phyloP scores from a whole-genome alignment of 352 stramenopile genomes.

The Detonula confervacea region DNA sequence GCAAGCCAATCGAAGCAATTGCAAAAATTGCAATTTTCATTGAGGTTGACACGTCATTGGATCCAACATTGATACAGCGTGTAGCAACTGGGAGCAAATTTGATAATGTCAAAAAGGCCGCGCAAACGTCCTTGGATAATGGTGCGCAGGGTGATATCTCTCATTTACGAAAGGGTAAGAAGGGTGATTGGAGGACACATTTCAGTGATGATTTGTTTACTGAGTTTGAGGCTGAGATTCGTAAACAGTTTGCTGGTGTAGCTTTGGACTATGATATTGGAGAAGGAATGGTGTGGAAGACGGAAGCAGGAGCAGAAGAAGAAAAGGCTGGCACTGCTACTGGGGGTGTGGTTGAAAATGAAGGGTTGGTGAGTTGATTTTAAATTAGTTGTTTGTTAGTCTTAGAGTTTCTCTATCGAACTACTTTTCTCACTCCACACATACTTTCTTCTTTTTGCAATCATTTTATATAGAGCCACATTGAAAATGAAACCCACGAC shows the following conservation, averaged over 20 bases:
- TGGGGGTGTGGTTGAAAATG: too few species aligned
- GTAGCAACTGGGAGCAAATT: constrained; percentile 16
- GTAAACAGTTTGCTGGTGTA: not conserved
- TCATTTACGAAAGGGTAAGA: constrained; percentile 22
- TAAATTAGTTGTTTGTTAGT: too few species aligned
- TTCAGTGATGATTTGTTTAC: constrained; percentile 13
- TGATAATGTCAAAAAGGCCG: constrained; percentile 22
- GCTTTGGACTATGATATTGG: constrained; percentile 32
- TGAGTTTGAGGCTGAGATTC: constrained; percentile 15
- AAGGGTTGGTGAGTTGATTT: not conserved
- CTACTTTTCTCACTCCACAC: too few species aligned
- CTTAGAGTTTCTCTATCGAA: too few species aligned
- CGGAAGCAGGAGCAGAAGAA: not conserved
- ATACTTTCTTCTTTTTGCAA: too few species aligned
- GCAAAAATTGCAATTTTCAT: constrained; percentile 16
- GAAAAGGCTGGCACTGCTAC: not conserved
- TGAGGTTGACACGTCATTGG: constrained; percentile 5
- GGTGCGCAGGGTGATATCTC: constrained; percentile 8
- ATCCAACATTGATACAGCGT: constrained; percentile 8
- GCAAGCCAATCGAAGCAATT: constrained; percentile 6
- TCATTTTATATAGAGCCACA: not conserved
- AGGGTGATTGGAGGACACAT: constrained; percentile 21
- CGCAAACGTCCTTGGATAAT: not conserved
- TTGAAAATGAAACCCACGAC: not conserved
- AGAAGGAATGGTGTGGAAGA: constrained; percentile 7